Evolutionary conservation across 495 filamentous ascomycete genomes (phyloP).

Genomic region (Staphylotrichum longicolle): DNA sequence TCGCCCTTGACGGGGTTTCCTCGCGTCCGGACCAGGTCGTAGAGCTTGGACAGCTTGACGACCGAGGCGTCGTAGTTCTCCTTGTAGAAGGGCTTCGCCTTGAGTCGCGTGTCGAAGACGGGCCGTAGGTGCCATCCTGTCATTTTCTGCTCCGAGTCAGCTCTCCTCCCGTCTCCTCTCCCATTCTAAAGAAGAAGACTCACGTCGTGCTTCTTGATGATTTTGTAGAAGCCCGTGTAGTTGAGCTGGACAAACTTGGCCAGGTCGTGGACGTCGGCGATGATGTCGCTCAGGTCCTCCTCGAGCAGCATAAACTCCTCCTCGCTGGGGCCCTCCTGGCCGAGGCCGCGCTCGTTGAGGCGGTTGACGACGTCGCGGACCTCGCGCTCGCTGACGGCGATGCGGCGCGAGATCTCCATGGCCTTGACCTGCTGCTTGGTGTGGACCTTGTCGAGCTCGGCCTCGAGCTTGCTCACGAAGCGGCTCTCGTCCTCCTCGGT

Average conservation of each 20-base stretch:
- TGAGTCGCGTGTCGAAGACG: conserved; percentile 87
- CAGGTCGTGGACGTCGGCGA: conserved; percentile 96
- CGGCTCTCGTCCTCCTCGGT: conserved; percentile 86
- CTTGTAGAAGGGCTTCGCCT: conserved; percentile 95
- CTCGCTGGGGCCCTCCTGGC: conserved; percentile 65
- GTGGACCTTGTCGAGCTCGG: conserved; percentile 93
- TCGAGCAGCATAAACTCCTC: conserved; percentile 94
- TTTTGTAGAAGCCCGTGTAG: conserved; percentile 99
- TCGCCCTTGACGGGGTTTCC: conserved; percentile 92
- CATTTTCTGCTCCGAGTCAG: conserved; percentile 67
- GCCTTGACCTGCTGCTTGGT: conserved; percentile 95
- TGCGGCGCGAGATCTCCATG: conserved; percentile 87
- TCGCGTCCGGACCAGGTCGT: conserved; percentile 88
- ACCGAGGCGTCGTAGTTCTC: conserved; percentile 98
- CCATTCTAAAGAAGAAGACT: conserved; percentile 30
- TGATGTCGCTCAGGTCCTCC: conserved; percentile 94
- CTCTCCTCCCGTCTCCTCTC: not conserved
- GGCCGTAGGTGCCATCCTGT: conserved; percentile 92
- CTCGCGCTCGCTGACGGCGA: conserved; percentile 80
- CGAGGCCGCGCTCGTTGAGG: conserved; percentile 56
- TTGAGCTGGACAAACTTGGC: conserved; percentile 98
- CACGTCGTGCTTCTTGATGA: conserved; percentile 99
- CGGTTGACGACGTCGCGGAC: conserved; percentile 81
- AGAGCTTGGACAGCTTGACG: conserved; percentile 91
- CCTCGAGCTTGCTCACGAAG: conserved; percentile 83